These are phyloP conservation scores for Umbelopsis sp. DNA, from an alignment of 192 early-diverging fungal species.

Conservation along the genomic window DNA sequence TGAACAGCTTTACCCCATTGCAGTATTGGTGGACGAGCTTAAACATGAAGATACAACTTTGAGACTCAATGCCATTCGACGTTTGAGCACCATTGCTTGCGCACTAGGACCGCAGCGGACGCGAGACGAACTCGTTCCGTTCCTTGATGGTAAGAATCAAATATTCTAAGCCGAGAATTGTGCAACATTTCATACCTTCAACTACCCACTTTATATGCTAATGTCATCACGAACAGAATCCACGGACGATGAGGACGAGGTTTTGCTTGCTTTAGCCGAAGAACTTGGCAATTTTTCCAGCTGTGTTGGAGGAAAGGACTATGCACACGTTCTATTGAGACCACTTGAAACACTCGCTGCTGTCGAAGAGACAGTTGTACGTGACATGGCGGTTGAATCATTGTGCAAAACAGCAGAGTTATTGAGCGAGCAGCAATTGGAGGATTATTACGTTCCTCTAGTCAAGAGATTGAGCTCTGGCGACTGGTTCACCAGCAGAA, in stretches of 20 bases:
- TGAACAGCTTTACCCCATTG: conserved; percentile 83
- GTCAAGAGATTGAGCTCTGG: conserved; percentile 88
- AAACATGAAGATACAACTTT: conserved; percentile 90
- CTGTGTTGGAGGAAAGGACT: conserved; percentile 87
- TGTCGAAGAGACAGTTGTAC: conserved; percentile 97
- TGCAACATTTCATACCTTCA: background rate
- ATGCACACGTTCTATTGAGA: conserved; percentile 83
- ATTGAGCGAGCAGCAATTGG: conserved; percentile 81
- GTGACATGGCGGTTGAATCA: conserved; percentile 98
- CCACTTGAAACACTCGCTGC: conserved; percentile 97
- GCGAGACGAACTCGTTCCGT: conserved; percentile 94
- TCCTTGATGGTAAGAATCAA: conserved; percentile 82
- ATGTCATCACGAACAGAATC: conserved; percentile 67
- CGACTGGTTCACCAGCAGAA: conserved; percentile 98
- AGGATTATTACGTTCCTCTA: conserved; percentile 89
- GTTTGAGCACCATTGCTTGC: conserved; percentile 83
- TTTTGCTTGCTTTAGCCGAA: conserved; percentile 90
- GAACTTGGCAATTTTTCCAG: conserved; percentile 92
- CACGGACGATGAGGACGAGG: conserved; percentile 99
- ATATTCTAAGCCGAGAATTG: conserved; percentile 2
- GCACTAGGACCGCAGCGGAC: conserved; percentile 95
- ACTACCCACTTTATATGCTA: conserved; percentile 11
- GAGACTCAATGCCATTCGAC: conserved; percentile 81
- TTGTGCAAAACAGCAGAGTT: conserved; percentile 79
- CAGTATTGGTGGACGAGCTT: conserved; percentile 89